These are phyloP conservation scores for Pseudogymnoascus sp. DNA, from an alignment of 2,329 filamentous ascomycete genomes.

Conservation along the genomic window DNA sequence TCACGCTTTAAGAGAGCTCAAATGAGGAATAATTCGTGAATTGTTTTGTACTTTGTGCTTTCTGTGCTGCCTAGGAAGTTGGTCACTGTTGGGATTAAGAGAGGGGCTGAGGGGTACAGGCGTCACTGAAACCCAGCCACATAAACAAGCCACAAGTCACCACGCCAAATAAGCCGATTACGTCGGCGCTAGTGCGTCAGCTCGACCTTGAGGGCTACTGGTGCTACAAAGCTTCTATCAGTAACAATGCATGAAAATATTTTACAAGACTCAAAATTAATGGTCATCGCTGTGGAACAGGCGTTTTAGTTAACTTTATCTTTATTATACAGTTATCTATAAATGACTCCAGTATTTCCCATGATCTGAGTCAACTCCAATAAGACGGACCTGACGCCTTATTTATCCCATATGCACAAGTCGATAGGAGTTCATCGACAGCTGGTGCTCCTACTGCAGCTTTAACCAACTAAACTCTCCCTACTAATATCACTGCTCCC, in stretches of 20 bases:
- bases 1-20: background rate
- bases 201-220: background rate
- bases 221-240: background rate
- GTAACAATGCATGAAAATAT: background rate
- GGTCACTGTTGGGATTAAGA: background rate
- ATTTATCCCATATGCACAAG: conserved; percentile 5
- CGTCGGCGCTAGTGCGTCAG: conserved; percentile 1
- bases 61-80: background rate
- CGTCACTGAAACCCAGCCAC: conserved; percentile 6
- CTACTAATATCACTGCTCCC: background rate
- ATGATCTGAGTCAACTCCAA: background rate
- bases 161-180: background rate
- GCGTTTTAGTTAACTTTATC: background rate
- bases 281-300: background rate
- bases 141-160: background rate
- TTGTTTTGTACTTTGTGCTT: background rate
- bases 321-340: conserved; percentile 6
- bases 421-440: conserved; percentile 1
- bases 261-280: background rate
- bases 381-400: background rate
- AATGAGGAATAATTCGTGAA: background rate
- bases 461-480: background rate
- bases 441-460: conserved; percentile 7
- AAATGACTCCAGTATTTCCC: background rate
- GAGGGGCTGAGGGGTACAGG: conserved; percentile 5